A percentile compares a stretch with the other conserved stretches of the same genome.
Evolutionary conservation across 1,139 yeast species (phyloP).

Genomic region (Candida sojae): DNA sequence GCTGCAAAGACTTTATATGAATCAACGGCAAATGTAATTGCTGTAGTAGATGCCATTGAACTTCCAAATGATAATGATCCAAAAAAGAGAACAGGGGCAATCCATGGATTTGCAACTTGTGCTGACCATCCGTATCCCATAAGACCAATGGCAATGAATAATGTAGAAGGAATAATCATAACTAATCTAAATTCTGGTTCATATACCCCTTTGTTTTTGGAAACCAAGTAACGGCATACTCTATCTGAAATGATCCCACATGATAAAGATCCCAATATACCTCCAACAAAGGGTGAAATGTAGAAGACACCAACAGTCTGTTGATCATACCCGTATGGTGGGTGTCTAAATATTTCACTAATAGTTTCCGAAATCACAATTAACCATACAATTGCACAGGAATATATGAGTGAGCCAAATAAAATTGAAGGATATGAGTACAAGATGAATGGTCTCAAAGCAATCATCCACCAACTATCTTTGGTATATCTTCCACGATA

Average conservation of each 20-base stretch:
- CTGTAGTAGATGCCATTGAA: constrained; percentile 60
- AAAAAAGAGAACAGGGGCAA: constrained; percentile 58
- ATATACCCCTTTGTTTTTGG: constrained; percentile 52
- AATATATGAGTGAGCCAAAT: constrained; percentile 55
- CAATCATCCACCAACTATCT: constrained; percentile 61
- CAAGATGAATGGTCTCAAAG: constrained; percentile 56
- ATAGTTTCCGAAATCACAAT: constrained; percentile 62
- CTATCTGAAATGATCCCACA: constrained; percentile 56
- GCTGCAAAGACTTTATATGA: constrained; percentile 60
- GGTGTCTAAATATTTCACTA: constrained; percentile 46
- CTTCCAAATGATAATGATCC: constrained; percentile 62
- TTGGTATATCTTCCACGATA: constrained; percentile 48
- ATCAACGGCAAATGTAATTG: constrained; percentile 63
- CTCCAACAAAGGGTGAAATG: constrained; percentile 60
- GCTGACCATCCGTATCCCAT: constrained; percentile 69
- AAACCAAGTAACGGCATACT: constrained; percentile 37
- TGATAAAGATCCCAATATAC: constrained; percentile 55
- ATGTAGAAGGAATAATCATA: constrained; percentile 54
- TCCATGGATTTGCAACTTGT: constrained; percentile 51
- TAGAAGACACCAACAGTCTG: constrained; percentile 59
- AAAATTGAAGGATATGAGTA: constrained; percentile 53
- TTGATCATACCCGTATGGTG: constrained; percentile 49
- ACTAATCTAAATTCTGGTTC: constrained; percentile 64
- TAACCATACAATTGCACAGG: constrained; percentile 64
- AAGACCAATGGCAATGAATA: constrained; percentile 49